Conservation (phyloP, 148 eudicot species). For the Fallopia convolvulus region DNA sequence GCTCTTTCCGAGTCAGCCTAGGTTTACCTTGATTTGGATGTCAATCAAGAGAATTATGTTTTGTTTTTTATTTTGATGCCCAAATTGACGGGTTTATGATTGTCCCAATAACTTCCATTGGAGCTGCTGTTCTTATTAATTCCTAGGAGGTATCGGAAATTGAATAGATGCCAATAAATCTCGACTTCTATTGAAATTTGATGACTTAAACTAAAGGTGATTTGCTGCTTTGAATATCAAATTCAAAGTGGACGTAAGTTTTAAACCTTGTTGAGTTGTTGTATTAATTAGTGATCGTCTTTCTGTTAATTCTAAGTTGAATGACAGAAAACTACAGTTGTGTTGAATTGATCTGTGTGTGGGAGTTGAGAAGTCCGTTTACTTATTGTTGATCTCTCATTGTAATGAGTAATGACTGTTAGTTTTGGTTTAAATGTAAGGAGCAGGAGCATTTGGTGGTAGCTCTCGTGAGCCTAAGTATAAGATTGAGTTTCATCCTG, state of each 20-base stretch:
- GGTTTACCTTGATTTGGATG: not conserved
- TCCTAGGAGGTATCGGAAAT: not conserved
- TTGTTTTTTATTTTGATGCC: not conserved
- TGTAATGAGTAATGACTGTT: not conserved
- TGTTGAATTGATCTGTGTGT: slow-evolving; percentile 1
- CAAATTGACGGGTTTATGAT: not conserved
- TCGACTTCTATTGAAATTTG: not conserved
- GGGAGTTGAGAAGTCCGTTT: not conserved
- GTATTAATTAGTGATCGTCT: not conserved
- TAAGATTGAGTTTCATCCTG: slow-evolving; percentile 71
- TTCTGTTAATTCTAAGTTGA: not conserved
- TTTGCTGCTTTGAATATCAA: not conserved
- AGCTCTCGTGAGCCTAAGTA: slow-evolving; percentile 83
- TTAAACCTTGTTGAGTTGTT: not conserved
- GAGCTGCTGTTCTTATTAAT: not conserved
- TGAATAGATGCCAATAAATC: not conserved
- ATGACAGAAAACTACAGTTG: not conserved
- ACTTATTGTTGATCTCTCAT: not conserved
- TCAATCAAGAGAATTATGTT: not conserved
- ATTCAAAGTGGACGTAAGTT: not conserved
- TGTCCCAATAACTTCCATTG: not conserved
- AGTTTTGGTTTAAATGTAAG: slow-evolving; percentile 20
- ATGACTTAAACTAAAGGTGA: not conserved
- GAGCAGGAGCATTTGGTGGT: slow-evolving; percentile 45
- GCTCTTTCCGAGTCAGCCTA: not conserved